These are phyloP conservation scores for Gracilaria vermiculophylla DNA, from an alignment of 23 red algal species.

Conservation along the genomic window DNA sequence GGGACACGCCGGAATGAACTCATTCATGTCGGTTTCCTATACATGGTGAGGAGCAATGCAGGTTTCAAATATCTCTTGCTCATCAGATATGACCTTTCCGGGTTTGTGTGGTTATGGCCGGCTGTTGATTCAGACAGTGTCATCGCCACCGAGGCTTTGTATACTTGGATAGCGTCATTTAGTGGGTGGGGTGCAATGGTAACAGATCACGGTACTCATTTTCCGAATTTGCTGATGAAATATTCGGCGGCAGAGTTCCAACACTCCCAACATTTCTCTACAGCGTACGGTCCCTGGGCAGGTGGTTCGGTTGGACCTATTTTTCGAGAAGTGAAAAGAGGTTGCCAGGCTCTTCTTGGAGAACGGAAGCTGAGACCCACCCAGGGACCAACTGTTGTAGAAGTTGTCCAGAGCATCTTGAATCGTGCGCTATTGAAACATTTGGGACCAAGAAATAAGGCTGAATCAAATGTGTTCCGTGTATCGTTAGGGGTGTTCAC, in stretches of 20 bases:
- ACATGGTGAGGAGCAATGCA: neutral
- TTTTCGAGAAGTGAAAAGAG: neutral
- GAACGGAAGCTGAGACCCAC: neutral
- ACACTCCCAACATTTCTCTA: neutral
- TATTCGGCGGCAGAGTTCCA: neutral
- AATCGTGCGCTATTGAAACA: too few relatives aligned
- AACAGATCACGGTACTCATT: neutral
- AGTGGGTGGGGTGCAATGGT: neutral
- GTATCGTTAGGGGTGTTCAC: too few relatives aligned
- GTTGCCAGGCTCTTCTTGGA: neutral
- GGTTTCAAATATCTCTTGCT: slow-evolving; percentile 4
- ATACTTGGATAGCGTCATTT: slow-evolving; percentile 1
- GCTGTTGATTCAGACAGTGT: neutral
- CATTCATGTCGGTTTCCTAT: slow-evolving; percentile 11
- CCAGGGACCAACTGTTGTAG: neutral
- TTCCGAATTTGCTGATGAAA: neutral
- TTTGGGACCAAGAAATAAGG: too few relatives aligned
- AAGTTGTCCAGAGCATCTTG: too few relatives aligned
- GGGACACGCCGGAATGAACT: slow-evolving; percentile 1
- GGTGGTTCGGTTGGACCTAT: neutral
- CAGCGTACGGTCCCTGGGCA: neutral
- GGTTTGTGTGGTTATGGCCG: slow-evolving; percentile 29
- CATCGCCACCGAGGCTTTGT: neutral
- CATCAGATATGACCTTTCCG: slow-evolving; percentile 1
- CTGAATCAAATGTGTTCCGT: too few relatives aligned